Evolutionary conservation across 2,329 filamentous ascomycete species (phyloP).

Genomic region (Aspergillus japonicus): DNA sequence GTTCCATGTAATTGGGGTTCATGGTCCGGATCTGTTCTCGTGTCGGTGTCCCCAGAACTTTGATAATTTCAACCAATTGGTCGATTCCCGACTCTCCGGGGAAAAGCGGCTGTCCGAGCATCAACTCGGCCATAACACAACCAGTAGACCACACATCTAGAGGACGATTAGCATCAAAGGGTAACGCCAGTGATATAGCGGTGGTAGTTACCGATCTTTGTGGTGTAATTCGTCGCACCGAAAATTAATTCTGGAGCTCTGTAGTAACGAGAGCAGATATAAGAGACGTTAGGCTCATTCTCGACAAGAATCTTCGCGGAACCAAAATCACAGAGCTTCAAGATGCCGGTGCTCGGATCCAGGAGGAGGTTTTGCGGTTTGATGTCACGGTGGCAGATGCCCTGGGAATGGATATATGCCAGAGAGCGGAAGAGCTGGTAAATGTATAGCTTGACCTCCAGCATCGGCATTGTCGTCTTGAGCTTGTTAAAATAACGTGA

Average conservation of each 20-base stretch:
- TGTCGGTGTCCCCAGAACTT: slow-evolving; percentile 93
- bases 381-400: slow-evolving; percentile 98
- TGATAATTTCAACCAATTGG: slow-evolving; percentile 98
- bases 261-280: slow-evolving; percentile 99
- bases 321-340: slow-evolving; percentile 98
- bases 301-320: slow-evolving; percentile 98
- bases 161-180: slow-evolving; percentile 12
- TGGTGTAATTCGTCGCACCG: slow-evolving; percentile 98
- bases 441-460: slow-evolving; percentile 99
- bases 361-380: slow-evolving; percentile 97
- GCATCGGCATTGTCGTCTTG: slow-evolving; percentile 98
- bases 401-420: slow-evolving; percentile 98
- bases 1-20: slow-evolving; percentile 99
- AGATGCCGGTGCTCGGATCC: slow-evolving; percentile 83
- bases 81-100: slow-evolving; percentile 98
- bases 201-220: slow-evolving; percentile 83
- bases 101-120: slow-evolving; percentile 97
- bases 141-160: slow-evolving; percentile 98
- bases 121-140: slow-evolving; percentile 98
- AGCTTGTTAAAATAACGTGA: slow-evolving; percentile 99
- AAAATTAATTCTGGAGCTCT: slow-evolving; percentile 97
- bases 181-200: not conserved
- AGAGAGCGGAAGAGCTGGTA: slow-evolving; percentile 98
- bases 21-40: slow-evolving; percentile 98
- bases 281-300: slow-evolving; percentile 98